Evolutionary conservation across 176 grass and related monocot genomes (phyloP).

Genomic region (Carex littledalei): DNA sequence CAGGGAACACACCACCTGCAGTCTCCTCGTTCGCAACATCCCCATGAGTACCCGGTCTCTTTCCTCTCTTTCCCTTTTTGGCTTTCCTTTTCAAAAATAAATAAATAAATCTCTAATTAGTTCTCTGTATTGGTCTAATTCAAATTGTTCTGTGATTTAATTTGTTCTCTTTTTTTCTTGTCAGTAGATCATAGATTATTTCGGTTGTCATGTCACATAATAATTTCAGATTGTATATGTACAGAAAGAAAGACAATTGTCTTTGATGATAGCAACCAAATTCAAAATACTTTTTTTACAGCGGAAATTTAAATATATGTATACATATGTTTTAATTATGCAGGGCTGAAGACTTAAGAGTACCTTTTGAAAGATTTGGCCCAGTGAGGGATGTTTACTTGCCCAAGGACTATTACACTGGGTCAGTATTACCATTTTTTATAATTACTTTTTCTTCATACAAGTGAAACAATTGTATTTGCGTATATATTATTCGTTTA

Average conservation of each 20-base stretch:
- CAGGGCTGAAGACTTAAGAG: slow-evolving; percentile 69
- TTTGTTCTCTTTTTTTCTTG: background rate
- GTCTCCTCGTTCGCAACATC: slow-evolving; percentile 94
- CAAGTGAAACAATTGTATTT: background rate
- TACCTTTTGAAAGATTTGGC: slow-evolving; percentile 89
- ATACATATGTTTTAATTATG: background rate
- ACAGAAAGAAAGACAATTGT: background rate
- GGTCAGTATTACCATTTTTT: slow-evolving; percentile 37
- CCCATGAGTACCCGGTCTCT: slow-evolving; percentile 63
- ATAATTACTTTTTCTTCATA: background rate
- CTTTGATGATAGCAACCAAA: background rate
- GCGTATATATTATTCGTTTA: background rate
- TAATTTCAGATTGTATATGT: background rate
- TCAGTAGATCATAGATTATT: background rate
- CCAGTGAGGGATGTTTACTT: slow-evolving; percentile 90
- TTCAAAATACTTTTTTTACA: background rate
- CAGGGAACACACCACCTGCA: slow-evolving; percentile 44
- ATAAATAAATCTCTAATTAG: no score
- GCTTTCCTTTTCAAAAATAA: background rate
- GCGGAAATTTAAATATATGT: background rate
- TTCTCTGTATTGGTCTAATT: background rate
- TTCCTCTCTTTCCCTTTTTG: background rate
- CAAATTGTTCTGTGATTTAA: background rate
- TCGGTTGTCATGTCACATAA: background rate
- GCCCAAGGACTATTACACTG: slow-evolving; percentile 80